Base-by-base conservation (phyloP, 768 basidiomycete species). In the Mycena sanguinolenta region DNA sequence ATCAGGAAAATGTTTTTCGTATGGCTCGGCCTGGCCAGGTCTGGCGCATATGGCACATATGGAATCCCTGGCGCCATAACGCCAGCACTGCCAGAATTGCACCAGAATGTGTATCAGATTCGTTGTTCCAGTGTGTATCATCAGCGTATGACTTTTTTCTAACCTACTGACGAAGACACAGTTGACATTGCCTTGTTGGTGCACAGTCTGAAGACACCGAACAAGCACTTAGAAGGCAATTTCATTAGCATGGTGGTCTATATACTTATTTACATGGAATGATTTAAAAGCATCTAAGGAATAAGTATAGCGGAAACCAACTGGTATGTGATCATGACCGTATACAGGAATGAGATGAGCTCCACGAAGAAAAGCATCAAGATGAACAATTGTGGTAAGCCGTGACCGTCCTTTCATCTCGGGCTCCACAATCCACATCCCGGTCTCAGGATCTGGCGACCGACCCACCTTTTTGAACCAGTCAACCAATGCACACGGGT, bases 341-440 rank as follows among this genome's bases (percentile, higher is more conserved):
- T 58, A 77, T 0, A 76, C 69, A 28, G 74, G 70, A 63, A 76
- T 65, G 3, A 77, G 63, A 54, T 77, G 75, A 3, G 73, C 74
- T 14, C 68, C 69, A 16, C 63, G 67, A 21, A 74, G 60, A 42
- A 77, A 63, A 9, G 64, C 53, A 39, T 78, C 77, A 8, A 77
- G 67, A n/a, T 77, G 71, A 8, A 76, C 38, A 44, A 71, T 62
- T 14, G 63, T 62, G 0, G 58, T 58, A 19, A 60, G 59, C 7
- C 55, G 61, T 0, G 19, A 9, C 0, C 21, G 1, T 2, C 42
- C 63, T 34, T 38, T 39, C 66, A 42, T 70, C 52, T 72, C 73
- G 0, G 73, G 75, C 42, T 70, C 55, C 1, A 78, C 73, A 3
- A 76, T 73, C 78, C 77, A 79, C 75, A 79, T 75, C 1, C 77